phyloP scores from a whole-genome alignment of 768 basidiomycete genomes.

The Amanita jacksonii region DNA sequence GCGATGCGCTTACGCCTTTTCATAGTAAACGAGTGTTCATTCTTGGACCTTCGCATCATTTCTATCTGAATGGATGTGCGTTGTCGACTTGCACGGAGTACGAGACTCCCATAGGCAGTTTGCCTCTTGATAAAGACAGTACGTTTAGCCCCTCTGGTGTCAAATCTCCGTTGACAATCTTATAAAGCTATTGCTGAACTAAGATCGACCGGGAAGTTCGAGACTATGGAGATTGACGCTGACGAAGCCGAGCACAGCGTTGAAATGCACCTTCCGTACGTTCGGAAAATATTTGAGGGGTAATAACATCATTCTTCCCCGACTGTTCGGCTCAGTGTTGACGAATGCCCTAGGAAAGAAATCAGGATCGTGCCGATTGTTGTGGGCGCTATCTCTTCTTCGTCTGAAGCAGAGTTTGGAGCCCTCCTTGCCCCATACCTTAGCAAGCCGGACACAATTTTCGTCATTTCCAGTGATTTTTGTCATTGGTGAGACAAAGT shows the following conservation, averaged over 20 bases:
- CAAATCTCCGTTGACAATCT: slow-evolving; percentile 6
- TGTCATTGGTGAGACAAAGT: slow-evolving; percentile 76
- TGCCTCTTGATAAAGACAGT: slow-evolving; percentile 78
- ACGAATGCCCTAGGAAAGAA: slow-evolving; percentile 38
- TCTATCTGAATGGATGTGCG: slow-evolving; percentile 81
- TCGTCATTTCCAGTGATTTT: slow-evolving; percentile 91
- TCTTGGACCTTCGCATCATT: slow-evolving; percentile 92
- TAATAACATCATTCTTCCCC: slow-evolving; percentile 20
- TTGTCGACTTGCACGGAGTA: slow-evolving; percentile 72
- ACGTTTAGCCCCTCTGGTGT: slow-evolving; percentile 18
- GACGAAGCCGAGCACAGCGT: slow-evolving; percentile 97
- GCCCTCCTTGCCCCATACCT: slow-evolving; percentile 74
- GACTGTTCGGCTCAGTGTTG: background rate
- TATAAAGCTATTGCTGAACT: slow-evolving; percentile 58
- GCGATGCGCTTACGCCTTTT: slow-evolving; percentile 3
- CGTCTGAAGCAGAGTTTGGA: slow-evolving; percentile 56
- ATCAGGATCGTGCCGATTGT: slow-evolving; percentile 85
- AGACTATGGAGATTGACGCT: slow-evolving; percentile 47
- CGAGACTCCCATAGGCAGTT: slow-evolving; percentile 75
- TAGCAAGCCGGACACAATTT: slow-evolving; percentile 68
- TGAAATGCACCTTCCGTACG: slow-evolving; percentile 95
- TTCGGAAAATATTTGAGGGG: slow-evolving; percentile 80
- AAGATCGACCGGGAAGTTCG: slow-evolving; percentile 56
- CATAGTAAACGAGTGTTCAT: slow-evolving; percentile 85
- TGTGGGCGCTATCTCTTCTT: slow-evolving; percentile 65